Conservation (phyloP, 2,329 filamentous ascomycete genomes). For the Colletotrichum siamense region DNA sequence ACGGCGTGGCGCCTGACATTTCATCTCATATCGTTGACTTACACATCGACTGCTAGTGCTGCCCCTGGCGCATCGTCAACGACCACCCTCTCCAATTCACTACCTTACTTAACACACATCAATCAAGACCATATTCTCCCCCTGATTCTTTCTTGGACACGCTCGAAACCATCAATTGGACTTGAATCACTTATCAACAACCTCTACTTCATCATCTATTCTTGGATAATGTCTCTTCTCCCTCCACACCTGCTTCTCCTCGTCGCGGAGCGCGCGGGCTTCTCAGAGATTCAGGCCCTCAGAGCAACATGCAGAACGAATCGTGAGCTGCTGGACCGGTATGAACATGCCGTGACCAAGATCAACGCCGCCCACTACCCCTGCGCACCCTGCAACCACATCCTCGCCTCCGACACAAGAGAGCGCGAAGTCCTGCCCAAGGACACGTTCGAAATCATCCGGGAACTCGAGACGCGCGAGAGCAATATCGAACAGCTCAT, state of each 20-base stretch:
- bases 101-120: neutral
- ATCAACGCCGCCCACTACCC: constrained; percentile 2
- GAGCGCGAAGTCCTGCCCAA: constrained; percentile 8
- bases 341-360: constrained; percentile 18
- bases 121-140: neutral
- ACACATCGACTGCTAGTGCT: neutral
- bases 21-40: neutral
- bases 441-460: constrained; percentile 10
- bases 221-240: constrained; percentile 16
- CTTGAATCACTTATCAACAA: neutral
- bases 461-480: constrained; percentile 18
- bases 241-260: constrained; percentile 15
- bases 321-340: constrained; percentile 12
- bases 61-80: neutral
- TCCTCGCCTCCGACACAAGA: constrained; percentile 19
- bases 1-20: neutral
- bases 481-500: constrained; percentile 15
- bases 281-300: constrained; percentile 10
- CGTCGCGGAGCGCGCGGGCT: constrained; percentile 7
- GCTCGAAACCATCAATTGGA: neutral
- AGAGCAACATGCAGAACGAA: constrained; percentile 10
- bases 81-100: neutral
- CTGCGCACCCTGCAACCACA: constrained; percentile 1
- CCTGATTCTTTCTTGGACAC: neutral
- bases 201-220: neutral